These are phyloP conservation scores for Lactarius hatsudake DNA, from an alignment of 768 basidiomycete species.

Conservation along the genomic window DNA sequence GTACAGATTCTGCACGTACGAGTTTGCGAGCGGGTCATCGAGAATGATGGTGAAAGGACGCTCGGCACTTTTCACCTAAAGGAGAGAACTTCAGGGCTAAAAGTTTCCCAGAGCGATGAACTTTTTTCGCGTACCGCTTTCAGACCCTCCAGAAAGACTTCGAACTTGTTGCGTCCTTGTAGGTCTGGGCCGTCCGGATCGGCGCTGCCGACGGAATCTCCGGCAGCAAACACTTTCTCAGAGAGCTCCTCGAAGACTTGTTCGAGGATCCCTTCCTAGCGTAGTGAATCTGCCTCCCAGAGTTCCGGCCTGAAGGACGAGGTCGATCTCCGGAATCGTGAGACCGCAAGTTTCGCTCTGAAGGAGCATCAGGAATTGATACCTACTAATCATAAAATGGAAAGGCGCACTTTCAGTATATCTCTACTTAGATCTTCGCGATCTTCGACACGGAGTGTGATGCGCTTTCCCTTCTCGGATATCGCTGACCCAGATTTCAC, in stretches of 20 bases:
- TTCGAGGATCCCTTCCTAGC: conserved; percentile 87
- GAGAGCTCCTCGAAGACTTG: conserved; percentile 95
- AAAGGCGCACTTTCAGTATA: conserved; percentile 74
- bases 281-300: conserved; percentile 98
- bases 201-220: conserved; percentile 54
- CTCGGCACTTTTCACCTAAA: conserved; percentile 72
- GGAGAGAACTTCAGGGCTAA: neutral
- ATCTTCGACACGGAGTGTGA: conserved; percentile 88
- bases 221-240: conserved; percentile 76
- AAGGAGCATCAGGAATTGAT: neutral
- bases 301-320: conserved; percentile 87
- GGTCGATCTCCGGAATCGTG: conserved; percentile 90
- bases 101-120: neutral
- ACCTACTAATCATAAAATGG: neutral
- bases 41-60: conserved; percentile 87
- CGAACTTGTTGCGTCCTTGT: conserved; percentile 51
- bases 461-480: conserved; percentile 80
- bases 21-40: conserved; percentile 94
- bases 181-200: conserved; percentile 33
- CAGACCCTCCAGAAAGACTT: conserved; percentile 69
- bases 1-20: conserved; percentile 94
- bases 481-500: conserved; percentile 93
- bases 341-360: conserved; percentile 94
- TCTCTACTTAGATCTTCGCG: conserved; percentile 90
- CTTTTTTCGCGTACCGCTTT: conserved; percentile 57